These are phyloP conservation scores for Scheffersomyces spartinae DNA, from an alignment of 805 yeast genomes.

Conservation along the genomic window DNA sequence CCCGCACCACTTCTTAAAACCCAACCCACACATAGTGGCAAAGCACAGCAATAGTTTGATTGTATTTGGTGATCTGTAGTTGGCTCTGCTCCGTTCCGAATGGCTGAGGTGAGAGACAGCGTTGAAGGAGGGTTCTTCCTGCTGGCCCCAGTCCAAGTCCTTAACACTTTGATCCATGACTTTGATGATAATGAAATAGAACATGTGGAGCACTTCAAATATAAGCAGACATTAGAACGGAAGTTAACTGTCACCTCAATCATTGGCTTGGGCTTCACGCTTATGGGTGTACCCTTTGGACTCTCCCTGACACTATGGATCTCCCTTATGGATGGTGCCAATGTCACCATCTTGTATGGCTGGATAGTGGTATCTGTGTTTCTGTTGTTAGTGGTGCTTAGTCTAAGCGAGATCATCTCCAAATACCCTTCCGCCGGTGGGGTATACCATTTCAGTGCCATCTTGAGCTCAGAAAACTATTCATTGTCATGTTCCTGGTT, in stretches of 20 bases:
- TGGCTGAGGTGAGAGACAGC: neutral
- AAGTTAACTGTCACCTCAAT: constrained; percentile 59
- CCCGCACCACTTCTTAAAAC: neutral
- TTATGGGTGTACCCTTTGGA: constrained; percentile 78
- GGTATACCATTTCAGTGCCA: constrained; percentile 67
- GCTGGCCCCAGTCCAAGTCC: constrained; percentile 5
- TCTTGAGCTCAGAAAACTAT: constrained; percentile 47
- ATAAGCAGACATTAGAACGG: constrained; percentile 60
- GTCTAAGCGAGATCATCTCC: constrained; percentile 67
- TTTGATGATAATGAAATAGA: constrained; percentile 38
- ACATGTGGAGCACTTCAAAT: constrained; percentile 59
- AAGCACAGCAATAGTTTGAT: neutral
- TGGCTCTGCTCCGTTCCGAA: neutral
- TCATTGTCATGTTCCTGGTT: constrained; percentile 60
- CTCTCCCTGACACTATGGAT: constrained; percentile 63
- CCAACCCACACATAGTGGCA: neutral
- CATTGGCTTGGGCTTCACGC: constrained; percentile 67
- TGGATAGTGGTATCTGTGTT: constrained; percentile 57
- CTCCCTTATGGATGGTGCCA: constrained; percentile 66
- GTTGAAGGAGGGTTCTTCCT: neutral
- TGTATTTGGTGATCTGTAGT: constrained; percentile 1
- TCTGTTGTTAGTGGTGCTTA: constrained; percentile 52
- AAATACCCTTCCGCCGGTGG: constrained; percentile 72
- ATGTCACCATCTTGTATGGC: constrained; percentile 65
- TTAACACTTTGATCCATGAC: constrained; percentile 6